A percentile compares a stretch with the other conserved stretches of the same genome.
Evolutionary conservation across 495 filamentous ascomycete species (phyloP).

Genomic region (Daldinia childiae): DNA sequence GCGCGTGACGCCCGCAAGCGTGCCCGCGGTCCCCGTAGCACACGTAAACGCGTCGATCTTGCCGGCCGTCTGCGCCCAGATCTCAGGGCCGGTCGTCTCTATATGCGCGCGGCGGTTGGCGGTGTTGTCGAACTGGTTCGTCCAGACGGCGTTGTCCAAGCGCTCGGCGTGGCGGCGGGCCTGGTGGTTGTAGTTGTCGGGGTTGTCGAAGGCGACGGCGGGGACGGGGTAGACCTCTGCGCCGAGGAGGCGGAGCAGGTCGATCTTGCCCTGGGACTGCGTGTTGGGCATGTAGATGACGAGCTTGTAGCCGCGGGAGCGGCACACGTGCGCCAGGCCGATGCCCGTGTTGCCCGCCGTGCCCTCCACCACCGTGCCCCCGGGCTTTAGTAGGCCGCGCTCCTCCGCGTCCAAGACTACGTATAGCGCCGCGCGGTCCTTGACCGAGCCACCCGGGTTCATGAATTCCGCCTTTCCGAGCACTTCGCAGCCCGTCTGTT

Average conservation of each 20-base stretch:
- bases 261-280: slow-evolving; percentile 97
- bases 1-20: slow-evolving; percentile 86
- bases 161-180: slow-evolving; percentile 86
- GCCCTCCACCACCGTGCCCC: slow-evolving; percentile 95
- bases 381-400: slow-evolving; percentile 78
- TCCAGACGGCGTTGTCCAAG: slow-evolving; percentile 94
- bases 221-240: slow-evolving; percentile 99
- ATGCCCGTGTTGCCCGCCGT: slow-evolving; percentile 99
- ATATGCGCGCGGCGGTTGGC: slow-evolving; percentile 95
- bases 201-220: slow-evolving; percentile 95
- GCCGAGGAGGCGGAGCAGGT: slow-evolving; percentile 87
- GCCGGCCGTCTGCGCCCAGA: slow-evolving; percentile 93
- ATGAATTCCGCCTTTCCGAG: slow-evolving; percentile 98
- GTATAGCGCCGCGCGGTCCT: slow-evolving; percentile 95
- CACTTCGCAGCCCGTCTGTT: slow-evolving; percentile 91
- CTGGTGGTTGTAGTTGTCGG: slow-evolving; percentile 97
- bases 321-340: slow-evolving; percentile 95
- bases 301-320: slow-evolving; percentile 89
- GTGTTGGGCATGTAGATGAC: slow-evolving; percentile 99
- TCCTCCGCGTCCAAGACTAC: slow-evolving; percentile 94
- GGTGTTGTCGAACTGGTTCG: slow-evolving; percentile 97
- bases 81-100: slow-evolving; percentile 96
- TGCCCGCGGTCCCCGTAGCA: slow-evolving; percentile 92
- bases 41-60: slow-evolving; percentile 94
- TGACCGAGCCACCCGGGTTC: slow-evolving; percentile 95